Base-by-base conservation (phyloP, 495 filamentous ascomycete species). In the Penicillium ochrochloron region DNA sequence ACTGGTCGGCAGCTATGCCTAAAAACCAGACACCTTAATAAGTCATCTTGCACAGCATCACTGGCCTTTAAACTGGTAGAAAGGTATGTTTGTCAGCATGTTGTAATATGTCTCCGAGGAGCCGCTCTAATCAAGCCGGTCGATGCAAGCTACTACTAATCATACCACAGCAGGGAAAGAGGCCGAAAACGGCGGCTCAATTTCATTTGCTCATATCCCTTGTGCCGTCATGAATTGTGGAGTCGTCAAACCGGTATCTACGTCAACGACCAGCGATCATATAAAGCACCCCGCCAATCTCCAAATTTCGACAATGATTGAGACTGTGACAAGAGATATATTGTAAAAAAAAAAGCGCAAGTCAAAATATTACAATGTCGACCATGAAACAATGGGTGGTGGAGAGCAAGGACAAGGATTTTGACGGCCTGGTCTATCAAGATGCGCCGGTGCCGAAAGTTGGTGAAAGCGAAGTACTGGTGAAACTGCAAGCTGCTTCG, bases 401-500 rank as follows among this genome's bases (percentile, higher is more conserved):
- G 57, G 66, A 76, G 23, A 82, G 81, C 71, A 81, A 74, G 37
- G 81, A 81, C 19, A 81, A 84, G 42, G 87, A 76, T 53, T 88
- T 90, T 67, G 86, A 88, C 62, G 84, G 80, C 56, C 82, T 92
- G 42, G 81, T 85, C 66, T 84, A 82, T 66, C 63, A 79, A 53
- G 82, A 82, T 12, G 82, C 74, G 0, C 73, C 82, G 0, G 69
- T 92, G 41, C 89, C 90, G 12, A 72, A 85, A 60, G 67, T 88
- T 7, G 88, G 88, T 48, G 89, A 91, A 41, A 84, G 84, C 57
- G 89, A 93, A 41, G 88, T 92, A 3, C 80, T 94, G n/a, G 87
- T 96, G 69, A 89, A 88, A 76, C 78, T 94, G 15, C 81, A 88
- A 60, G 91, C 84, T 23, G 89, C 86, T 1, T 93, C 92, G 2